phyloP scores from a whole-genome alignment of 352 stramenopile genomes.

The Globisporangium paddicum region DNA sequence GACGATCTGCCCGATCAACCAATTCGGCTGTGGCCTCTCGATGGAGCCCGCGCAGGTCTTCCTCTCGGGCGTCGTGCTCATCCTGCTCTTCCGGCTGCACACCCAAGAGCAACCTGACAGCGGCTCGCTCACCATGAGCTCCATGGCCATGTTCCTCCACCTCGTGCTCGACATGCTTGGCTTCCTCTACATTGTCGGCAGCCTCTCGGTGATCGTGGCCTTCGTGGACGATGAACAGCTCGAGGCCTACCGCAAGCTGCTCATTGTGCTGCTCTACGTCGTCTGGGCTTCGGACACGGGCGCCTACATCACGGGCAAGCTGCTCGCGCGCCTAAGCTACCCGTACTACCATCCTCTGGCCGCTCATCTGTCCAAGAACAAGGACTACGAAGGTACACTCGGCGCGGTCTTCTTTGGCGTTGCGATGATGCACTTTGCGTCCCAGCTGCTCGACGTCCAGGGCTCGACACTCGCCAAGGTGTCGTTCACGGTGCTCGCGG shows the following conservation, averaged over 20 bases:
- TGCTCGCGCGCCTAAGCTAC: conserved; percentile 86
- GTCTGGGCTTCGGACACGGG: conserved; percentile 89
- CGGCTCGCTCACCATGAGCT: conserved; percentile 3
- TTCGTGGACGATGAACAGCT: conserved; percentile 61
- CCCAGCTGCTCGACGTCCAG: conserved; percentile 61
- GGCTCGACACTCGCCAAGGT: conserved; percentile 77
- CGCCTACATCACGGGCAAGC: conserved; percentile 91
- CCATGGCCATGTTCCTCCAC: conserved; percentile 22
- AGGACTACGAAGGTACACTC: conserved; percentile 94
- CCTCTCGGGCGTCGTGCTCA: conserved; percentile 44
- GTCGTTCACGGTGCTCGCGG: conserved; percentile 84
- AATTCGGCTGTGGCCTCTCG: conserved; percentile 48
- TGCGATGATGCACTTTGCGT: conserved; percentile 83
- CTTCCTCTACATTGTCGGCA: conserved; percentile 69
- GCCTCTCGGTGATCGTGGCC: conserved; percentile 51
- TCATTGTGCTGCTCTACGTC: conserved; percentile 67
- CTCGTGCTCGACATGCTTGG: conserved; percentile 62
- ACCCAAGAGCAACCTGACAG: conserved; percentile 14
- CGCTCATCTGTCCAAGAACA: conserved; percentile 92
- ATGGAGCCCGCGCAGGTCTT: conserved; percentile 48
- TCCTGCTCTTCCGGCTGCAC: conserved; percentile 46
- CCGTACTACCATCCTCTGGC: conserved; percentile 80
- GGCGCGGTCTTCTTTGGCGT: conserved; percentile 81
- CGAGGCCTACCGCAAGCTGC: conserved; percentile 49
- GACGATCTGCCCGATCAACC: conserved; percentile 67